Evolutionary conservation across 176 grass and related monocot species (phyloP).

Genomic region (Aegilops sharonensis): DNA sequence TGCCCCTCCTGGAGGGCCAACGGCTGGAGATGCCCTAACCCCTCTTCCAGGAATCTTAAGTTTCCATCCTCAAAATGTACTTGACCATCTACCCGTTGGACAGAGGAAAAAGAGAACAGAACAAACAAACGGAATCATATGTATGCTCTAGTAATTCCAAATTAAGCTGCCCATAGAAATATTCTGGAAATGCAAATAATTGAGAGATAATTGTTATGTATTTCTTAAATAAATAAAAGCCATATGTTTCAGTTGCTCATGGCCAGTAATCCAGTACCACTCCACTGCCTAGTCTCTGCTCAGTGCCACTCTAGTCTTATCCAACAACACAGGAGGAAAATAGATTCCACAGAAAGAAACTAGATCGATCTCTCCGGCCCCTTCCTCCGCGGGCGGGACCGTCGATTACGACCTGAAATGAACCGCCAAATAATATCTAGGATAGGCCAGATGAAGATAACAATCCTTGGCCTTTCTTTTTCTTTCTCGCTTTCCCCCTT

Average conservation of each 20-base stretch:
- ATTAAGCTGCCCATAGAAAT: neutral
- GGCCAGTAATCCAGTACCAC: neutral
- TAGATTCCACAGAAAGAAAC: conserved; percentile 35
- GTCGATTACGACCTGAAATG: conserved; percentile 33
- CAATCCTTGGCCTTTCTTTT: conserved; percentile 35
- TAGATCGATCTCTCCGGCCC: neutral
- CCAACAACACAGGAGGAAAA: conserved; percentile 13
- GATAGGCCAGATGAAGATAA: neutral
- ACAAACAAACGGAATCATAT: neutral
- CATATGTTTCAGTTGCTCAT: neutral
- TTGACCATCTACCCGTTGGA: neutral
- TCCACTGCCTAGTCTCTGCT: neutral
- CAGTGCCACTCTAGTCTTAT: conserved; percentile 40
- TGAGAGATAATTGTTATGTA: neutral
- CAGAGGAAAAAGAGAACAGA: neutral
- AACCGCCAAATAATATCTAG: conserved; percentile 1
- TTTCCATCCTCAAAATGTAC: neutral
- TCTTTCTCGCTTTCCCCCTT: conserved; percentile 18
- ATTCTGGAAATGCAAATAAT: neutral
- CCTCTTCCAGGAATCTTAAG: neutral
- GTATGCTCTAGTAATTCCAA: neutral
- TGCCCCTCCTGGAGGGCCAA: no score
- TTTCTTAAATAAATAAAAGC: neutral
- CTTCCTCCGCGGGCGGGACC: neutral
- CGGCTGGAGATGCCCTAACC: no score